Base-by-base conservation (phyloP, 305 asterid species). In the Fraxinus sp. region DNA sequence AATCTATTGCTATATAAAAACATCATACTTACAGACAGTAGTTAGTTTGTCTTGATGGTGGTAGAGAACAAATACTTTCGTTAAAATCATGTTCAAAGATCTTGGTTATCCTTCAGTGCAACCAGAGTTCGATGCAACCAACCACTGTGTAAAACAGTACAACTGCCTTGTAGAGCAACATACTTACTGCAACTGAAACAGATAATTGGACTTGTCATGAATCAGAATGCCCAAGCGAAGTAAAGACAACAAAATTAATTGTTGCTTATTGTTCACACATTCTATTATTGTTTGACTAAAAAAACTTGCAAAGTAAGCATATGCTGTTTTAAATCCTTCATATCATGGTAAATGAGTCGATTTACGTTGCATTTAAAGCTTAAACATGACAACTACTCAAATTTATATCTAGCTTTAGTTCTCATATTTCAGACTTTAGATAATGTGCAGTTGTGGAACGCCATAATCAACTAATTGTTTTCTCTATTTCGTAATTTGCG, bases 401-500 rank as follows among this genome's bases (percentile, higher is more conserved):
- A 46, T 0, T 46, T 14, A 13, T 46, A 0, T 46, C 59, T 46
- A 3, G 6, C 59, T 46, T 13, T 1, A 46, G 59, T 46, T 46
- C 20, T 46, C 59, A 46, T 46, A 46, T 46, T 46, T 46, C 7
- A 46, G 18, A 14, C 59, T 43, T 4, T 46, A 46, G 18, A 13
- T 30, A n/a, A n/a, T 73, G 82, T 33, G 75, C 22, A 36, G 11
- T 37, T 73, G 0, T 46, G 59, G 5, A 77, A 30, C 55, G 37
- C 70, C 24, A 82, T 4, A 30, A 49, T 55, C 22, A 35, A 35
- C 39, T 35, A 35, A 5, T 35, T 68, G 28, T 10, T 46, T 11
- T 77, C 43, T 84, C 71, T 43, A 37, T 75, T 30, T 26, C 3
- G 39, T 81, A 59, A 77, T 43, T 75, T 70, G 59, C 33, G 55